Evolutionary conservation across 352 stramenopile species (phyloP).

Genomic region (Phytophthora boehmeriae): DNA sequence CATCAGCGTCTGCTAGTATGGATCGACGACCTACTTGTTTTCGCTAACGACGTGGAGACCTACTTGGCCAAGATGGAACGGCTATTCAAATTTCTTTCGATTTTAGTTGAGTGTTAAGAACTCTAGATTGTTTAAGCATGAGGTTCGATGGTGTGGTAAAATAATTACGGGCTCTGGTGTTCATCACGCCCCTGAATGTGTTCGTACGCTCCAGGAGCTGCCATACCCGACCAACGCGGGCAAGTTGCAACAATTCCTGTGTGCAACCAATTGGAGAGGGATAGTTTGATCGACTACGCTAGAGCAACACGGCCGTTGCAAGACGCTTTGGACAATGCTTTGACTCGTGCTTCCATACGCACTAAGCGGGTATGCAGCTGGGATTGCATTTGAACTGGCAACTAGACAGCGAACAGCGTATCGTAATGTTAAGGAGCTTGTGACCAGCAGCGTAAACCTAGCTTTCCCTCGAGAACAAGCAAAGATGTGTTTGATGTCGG

Average conservation of each 20-base stretch:
- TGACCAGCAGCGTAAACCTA: background rate
- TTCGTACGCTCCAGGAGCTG: background rate
- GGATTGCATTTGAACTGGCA: background rate
- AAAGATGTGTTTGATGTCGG: background rate
- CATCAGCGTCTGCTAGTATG: constrained; percentile 23
- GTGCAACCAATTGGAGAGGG: no score
- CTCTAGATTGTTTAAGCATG: constrained; percentile 13
- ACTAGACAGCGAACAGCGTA: background rate
- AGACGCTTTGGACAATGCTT: background rate
- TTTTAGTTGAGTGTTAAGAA: constrained; percentile 27
- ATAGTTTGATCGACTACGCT: background rate
- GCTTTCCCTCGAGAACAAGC: background rate
- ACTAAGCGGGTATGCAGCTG: background rate
- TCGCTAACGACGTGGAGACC: constrained; percentile 13
- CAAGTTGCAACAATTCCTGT: constrained; percentile 5
- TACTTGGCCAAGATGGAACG: constrained; percentile 24
- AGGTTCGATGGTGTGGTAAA: constrained; percentile 23
- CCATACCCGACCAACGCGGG: background rate
- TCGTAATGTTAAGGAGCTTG: background rate
- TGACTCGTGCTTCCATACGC: background rate
- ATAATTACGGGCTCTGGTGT: background rate
- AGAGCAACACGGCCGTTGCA: background rate
- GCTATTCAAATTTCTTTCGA: constrained; percentile 22
- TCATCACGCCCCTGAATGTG: background rate
- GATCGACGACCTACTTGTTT: constrained; percentile 36